phyloP scores from a whole-genome alignment of 768 basidiomycete genomes.

The Lanmaoa rubissima region DNA sequence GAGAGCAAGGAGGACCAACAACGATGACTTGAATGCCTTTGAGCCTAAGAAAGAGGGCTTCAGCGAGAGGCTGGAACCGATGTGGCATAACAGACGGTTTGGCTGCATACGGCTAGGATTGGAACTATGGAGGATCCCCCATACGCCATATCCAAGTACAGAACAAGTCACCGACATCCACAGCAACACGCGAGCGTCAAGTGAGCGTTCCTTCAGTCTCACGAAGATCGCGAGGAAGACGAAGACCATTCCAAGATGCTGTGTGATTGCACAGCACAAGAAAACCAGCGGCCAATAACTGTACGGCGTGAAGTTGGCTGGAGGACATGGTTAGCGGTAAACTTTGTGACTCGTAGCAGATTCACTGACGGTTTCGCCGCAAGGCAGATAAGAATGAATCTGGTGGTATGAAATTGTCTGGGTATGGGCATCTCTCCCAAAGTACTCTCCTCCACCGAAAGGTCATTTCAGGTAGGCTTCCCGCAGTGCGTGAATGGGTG shows the following conservation, averaged over 20 bases:
- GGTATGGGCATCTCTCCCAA: conserved; percentile 73
- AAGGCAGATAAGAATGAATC: conserved; percentile 74
- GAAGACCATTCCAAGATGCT: conserved; percentile 79
- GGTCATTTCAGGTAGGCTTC: conserved; percentile 15
- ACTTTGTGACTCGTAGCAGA: conserved; percentile 8
- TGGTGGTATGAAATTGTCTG: conserved; percentile 84
- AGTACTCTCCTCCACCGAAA: conserved; percentile 66
- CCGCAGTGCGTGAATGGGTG: background rate
- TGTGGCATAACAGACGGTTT: conserved; percentile 26
- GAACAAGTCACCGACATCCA: conserved; percentile 62
- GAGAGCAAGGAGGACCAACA: conserved; percentile 85
- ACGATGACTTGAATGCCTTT: conserved; percentile 73
- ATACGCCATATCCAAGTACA: conserved; percentile 55
- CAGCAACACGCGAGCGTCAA: conserved; percentile 71
- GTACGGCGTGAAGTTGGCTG: conserved; percentile 81
- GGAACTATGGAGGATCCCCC: conserved; percentile 53
- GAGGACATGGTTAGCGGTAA: conserved; percentile 12
- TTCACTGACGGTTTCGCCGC: conserved; percentile 67
- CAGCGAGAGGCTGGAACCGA: conserved; percentile 2
- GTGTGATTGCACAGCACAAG: conserved; percentile 73
- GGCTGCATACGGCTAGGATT: conserved; percentile 25
- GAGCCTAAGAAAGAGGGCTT: conserved; percentile 45
- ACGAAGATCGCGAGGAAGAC: conserved; percentile 82
- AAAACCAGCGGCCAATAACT: conserved; percentile 72
- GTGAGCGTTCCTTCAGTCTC: conserved; percentile 55